Percentiles rank a stretch among this genome's conserved stretches.
These are phyloP conservation scores for Penicillium decumbens DNA, from an alignment of 2,329 filamentous ascomycete species.

Conservation along the genomic window DNA sequence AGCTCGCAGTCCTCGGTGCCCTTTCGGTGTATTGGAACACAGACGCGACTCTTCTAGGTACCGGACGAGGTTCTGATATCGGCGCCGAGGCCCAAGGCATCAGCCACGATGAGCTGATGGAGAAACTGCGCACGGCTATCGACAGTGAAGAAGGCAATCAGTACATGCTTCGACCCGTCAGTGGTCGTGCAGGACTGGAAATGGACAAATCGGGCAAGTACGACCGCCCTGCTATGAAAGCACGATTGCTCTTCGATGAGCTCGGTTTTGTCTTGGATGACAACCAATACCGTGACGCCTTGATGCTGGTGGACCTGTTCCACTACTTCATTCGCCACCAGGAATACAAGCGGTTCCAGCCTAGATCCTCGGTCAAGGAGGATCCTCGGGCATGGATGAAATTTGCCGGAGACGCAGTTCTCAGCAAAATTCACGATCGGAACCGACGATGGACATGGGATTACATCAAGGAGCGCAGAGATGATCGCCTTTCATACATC, in stretches of 20 bases:
- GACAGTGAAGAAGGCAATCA: constrained; percentile 74
- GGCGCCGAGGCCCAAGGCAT: constrained; percentile 56
- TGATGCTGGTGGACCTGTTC: constrained; percentile 98
- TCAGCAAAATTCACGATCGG: constrained; percentile 89
- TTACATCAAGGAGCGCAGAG: constrained; percentile 86
- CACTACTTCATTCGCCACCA: constrained; percentile 98
- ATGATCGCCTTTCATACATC: constrained; percentile 85
- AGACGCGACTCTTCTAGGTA: constrained; percentile 76
- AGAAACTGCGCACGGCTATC: constrained; percentile 73
- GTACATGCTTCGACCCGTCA: constrained; percentile 94
- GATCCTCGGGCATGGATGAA: constrained; percentile 87
- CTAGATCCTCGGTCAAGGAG: constrained; percentile 77
- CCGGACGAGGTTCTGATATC: constrained; percentile 67
- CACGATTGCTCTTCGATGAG: constrained; percentile 88
- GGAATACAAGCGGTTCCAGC: constrained; percentile 90
- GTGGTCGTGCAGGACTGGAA: constrained; percentile 87
- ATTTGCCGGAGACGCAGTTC: constrained; percentile 83
- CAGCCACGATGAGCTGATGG: constrained; percentile 68
- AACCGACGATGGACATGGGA: constrained; percentile 95
- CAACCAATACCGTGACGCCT: constrained; percentile 89
- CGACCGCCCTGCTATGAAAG: constrained; percentile 79
- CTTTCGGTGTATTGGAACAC: constrained; percentile 98
- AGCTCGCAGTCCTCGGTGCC: constrained; percentile 83
- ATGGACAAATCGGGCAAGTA: constrained; percentile 85
- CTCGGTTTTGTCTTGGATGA: constrained; percentile 97